Percentiles rank a stretch among this genome's conserved stretches.
phyloP scores from a whole-genome alignment of 768 basidiomycete species.

The Macrocybe gigantea region DNA sequence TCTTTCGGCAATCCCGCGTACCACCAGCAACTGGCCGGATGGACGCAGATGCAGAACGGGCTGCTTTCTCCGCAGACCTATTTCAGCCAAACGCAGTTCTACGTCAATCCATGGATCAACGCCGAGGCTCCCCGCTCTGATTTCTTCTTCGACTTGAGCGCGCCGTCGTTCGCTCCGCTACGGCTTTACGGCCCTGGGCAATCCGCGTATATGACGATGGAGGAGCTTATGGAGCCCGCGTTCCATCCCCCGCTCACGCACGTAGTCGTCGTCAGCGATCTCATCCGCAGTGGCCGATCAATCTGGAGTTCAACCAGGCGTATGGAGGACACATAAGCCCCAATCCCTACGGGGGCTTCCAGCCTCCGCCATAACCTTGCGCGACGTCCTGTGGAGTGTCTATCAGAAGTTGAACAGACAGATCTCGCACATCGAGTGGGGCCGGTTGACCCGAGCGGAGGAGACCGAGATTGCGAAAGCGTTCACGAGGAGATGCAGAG shows the following conservation, averaged over 20 bases:
- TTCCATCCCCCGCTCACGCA: conserved; percentile 48
- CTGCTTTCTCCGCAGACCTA: no score
- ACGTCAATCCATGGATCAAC: conserved; percentile 48
- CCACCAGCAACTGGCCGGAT: no score
- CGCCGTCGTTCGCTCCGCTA: conserved; percentile 39
- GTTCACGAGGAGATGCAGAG: conserved; percentile 31
- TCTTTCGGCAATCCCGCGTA: no score
- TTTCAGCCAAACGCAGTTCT: no score
- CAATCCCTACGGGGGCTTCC: conserved; percentile 13
- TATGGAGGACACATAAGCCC: not conserved
- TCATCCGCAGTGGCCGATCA: conserved; percentile 56
- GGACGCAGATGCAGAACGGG: no score
- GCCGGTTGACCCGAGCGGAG: conserved; percentile 19
- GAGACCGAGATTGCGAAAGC: conserved; percentile 28
- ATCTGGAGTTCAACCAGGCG: conserved; percentile 32
- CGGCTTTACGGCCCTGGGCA: conserved; percentile 33
- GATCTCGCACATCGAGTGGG: conserved; percentile 37
- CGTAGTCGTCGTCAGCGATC: conserved; percentile 53
- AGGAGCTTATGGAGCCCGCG: conserved; percentile 46
- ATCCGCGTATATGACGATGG: conserved; percentile 27
- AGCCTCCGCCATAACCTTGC: conserved; percentile 41
- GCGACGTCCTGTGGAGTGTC: conserved; percentile 52
- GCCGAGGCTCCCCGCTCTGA: conserved; percentile 39
- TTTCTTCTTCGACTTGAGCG: conserved; percentile 52
- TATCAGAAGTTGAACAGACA: conserved; percentile 40